Base-by-base conservation (phyloP, 108 stramenopile species). In the Cyclotella cryptica region DNA sequence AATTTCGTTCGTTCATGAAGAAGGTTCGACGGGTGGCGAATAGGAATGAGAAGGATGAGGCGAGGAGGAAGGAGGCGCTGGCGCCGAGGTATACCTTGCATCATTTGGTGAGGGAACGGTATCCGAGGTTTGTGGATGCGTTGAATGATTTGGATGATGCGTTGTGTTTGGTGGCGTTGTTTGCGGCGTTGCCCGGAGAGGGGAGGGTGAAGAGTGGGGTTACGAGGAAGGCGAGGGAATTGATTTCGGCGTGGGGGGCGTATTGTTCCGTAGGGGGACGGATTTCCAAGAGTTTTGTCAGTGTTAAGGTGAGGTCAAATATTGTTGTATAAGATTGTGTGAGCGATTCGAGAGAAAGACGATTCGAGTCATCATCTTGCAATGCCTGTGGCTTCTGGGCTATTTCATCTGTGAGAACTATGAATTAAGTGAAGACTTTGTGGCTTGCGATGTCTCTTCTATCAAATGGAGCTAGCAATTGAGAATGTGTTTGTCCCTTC, bases 71-170 rank as follows among this genome's bases (percentile, higher is more conserved):
- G 66, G 77, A 93, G 77, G 86, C 87, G 0, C 66, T 93, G 17
- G 88, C 91, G 41, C 98, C 97, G 17, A 85, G 75, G 69, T 98
- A 98, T 85, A 92, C 93, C 17, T 74, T 99, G 58, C 94, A 98
- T 82, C 98, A 98, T 81, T 86, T 99, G 55, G 97, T 99, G 18
- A 89, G 92, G 64, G 98, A 99, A 84, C 80, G 99, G n/a, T 99
- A 99, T 86, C 99, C 99, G 15, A 91, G 98, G 12, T 99, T 99
- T 85, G 72, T 76, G 7, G 98, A 98, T 91, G 98, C 98, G 1
- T 70, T 99, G 28, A 71, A 85, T 10, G 99, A 99, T 78, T 70
- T 99, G 66, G 99, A 99, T 74, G 99, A 99, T 88, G 96, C 97
- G 0, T 83, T 99, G 63, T 97, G 95, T 72, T 73, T 98, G 64